phyloP scores from a whole-genome alignment of 257 asterid genomes.

The Euphrasia confusa region DNA sequence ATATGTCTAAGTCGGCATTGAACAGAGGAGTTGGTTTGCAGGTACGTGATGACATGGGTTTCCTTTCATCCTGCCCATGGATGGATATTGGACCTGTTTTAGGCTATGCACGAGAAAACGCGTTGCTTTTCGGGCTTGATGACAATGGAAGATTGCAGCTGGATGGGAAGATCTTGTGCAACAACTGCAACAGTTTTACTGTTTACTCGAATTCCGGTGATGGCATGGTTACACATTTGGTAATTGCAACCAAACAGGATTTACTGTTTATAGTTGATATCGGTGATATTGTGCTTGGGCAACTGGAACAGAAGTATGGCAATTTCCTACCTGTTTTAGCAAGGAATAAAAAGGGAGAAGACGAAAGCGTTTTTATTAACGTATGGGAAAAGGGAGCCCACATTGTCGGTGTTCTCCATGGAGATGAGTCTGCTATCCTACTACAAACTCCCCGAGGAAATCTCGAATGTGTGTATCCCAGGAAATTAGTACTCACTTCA shows the following conservation, averaged over 20 bases:
- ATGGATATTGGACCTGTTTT: constrained; percentile 57
- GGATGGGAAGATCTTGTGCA: constrained; percentile 60
- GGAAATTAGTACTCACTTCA: constrained; percentile 76
- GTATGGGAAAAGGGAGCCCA: constrained; percentile 54
- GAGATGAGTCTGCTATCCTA: constrained; percentile 92
- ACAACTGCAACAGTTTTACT: constrained; percentile 79
- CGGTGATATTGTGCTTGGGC: constrained; percentile 55
- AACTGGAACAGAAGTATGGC: constrained; percentile 60
- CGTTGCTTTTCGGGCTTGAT: constrained; percentile 82
- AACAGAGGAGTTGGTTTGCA: constrained; percentile 40
- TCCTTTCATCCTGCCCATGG: constrained; percentile 68
- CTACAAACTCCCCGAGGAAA: constrained; percentile 88
- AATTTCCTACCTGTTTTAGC: constrained; percentile 56
- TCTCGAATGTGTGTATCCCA: constrained; percentile 92
- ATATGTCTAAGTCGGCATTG: constrained; percentile 44
- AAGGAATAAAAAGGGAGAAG: constrained; percentile 70
- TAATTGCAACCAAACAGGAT: constrained; percentile 82
- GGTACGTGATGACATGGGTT: constrained; percentile 59
- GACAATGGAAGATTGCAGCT: constrained; percentile 62
- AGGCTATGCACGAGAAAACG: constrained; percentile 37
- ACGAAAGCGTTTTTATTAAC: constrained; percentile 48
- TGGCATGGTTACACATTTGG: constrained; percentile 60
- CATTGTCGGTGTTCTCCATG: constrained; percentile 74
- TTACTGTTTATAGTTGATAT: constrained; percentile 70
- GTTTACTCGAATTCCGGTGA: constrained; percentile 77